phyloP scores from a whole-genome alignment of 2,329 filamentous ascomycete species.

The Clarireedia sp. region DNA sequence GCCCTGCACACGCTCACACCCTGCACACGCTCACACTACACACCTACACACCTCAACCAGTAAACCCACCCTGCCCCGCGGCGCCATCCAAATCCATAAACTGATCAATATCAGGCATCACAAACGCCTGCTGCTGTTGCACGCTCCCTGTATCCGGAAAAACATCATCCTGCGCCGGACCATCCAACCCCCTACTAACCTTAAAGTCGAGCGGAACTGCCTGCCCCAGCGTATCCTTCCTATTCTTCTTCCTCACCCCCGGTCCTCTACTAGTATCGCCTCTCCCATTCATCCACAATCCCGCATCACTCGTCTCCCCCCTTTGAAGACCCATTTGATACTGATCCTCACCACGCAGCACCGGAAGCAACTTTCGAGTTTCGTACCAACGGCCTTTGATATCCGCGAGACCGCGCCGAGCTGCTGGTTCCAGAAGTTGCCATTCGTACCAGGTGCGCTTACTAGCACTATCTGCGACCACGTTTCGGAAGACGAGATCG shows the following conservation, averaged over 20 bases:
- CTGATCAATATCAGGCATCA: constrained; percentile 12
- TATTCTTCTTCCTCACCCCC: constrained; percentile 26
- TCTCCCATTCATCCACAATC: constrained; percentile 40
- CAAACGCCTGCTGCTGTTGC: background rate
- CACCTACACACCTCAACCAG: background rate
- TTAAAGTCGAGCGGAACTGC: constrained; percentile 30
- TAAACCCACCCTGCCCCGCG: background rate
- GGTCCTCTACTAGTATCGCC: constrained; percentile 31
- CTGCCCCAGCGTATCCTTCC: constrained; percentile 28
- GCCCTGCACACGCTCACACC: no score
- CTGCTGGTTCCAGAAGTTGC: constrained; percentile 25
- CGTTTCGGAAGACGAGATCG: constrained; percentile 36
- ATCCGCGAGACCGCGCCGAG: constrained; percentile 34
- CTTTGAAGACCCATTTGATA: constrained; percentile 29
- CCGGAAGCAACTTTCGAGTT: constrained; percentile 39
- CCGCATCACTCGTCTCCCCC: constrained; percentile 34
- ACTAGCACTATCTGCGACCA: constrained; percentile 34
- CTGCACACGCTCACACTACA: no score
- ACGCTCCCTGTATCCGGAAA: constrained; percentile 22
- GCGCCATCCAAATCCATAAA: constrained; percentile 14
- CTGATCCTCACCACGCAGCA: constrained; percentile 25
- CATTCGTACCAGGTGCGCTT: constrained; percentile 27
- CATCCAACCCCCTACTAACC: constrained; percentile 30
- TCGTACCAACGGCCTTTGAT: constrained; percentile 56
- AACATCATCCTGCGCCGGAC: constrained; percentile 20